Evolutionary conservation across 2,329 filamentous ascomycete genomes (phyloP), one percentile per base, ranked within the genome.

Genomic region (Fusarium euwallaceae): DNA sequence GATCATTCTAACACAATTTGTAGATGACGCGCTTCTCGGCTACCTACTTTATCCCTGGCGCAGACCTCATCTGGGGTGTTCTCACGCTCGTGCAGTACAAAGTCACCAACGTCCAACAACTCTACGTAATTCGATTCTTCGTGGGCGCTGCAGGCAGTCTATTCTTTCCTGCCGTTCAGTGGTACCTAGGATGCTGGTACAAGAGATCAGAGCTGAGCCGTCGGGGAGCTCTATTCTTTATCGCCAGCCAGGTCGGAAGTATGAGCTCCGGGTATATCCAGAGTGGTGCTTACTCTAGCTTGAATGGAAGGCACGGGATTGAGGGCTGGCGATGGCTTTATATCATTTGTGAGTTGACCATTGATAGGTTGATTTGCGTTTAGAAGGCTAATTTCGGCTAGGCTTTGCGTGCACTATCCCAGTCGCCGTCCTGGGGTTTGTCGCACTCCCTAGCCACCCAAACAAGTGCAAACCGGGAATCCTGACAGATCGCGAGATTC

Each of bases 111-210:
- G 79, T 83, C 4, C 78, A 80, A 16, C 80, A 80, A 1, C 78
- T 84, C 4, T 83, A 81, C 65, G 78, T 72, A 5, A 70, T 86
- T 34, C 81, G 85, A 4, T 86, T 87, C 75, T 82, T 86, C 32
- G 76, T 84, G 61, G 85, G 85, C 2, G 71, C 81, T 3, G 74
- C 82, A 24, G 82, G 81, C 36, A 74, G 80, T 74, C 34, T 81
- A 60, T 69, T 82, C 78, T 61, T 84, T 41, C 81, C 81, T 11
- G 82, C 80, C 34, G 80, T 81, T 37, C 78, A 82, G 66, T 80
- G 80, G 60, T 70, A 83, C 61, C 75, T 86, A 8, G 84, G 84
- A 4, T 82, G 80, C 67, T 86, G 84, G 84, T 86, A 86, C 69
- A 83, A 80, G 6, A 82, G 82, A 1, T 76, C 76, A 14, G 85